These are phyloP conservation scores for Oryza longistaminata DNA, from an alignment of 176 grass and related monocot genomes.

Conservation along the genomic window DNA sequence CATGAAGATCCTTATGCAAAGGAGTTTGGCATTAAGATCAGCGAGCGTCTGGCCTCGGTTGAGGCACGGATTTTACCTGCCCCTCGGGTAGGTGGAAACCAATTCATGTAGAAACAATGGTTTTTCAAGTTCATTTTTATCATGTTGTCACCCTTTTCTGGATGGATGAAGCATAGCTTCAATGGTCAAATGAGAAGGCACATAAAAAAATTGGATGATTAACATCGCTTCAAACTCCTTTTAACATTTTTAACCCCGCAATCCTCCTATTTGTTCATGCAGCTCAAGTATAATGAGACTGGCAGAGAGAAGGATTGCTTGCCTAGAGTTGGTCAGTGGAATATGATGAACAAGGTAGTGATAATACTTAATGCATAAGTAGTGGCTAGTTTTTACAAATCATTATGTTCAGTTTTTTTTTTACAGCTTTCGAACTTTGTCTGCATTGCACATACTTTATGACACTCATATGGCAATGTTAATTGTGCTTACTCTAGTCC, in stretches of 20 bases:
- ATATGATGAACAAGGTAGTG: conserved; percentile 99
- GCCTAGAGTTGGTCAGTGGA: conserved; percentile 94
- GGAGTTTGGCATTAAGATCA: conserved; percentile 96
- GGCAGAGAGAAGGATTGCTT: conserved; percentile 92
- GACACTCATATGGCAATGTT: background rate
- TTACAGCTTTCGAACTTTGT: background rate
- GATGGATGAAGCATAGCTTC: background rate
- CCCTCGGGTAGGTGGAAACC: conserved; percentile 65
- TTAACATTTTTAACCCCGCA: background rate
- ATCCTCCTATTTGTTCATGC: conserved; percentile 20
- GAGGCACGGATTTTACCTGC: conserved; percentile 93
- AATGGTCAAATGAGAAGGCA: too few relatives aligned
- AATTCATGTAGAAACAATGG: conserved; percentile 17
- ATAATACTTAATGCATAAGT: background rate
- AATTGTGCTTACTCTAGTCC: background rate
- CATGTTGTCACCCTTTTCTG: background rate
- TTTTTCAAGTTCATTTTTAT: conserved; percentile 1
- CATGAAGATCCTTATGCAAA: conserved; percentile 83
- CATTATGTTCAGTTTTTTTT: background rate
- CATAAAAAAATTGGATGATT: background rate
- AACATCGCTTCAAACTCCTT: background rate
- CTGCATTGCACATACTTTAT: background rate
- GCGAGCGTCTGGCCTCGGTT: conserved; percentile 73
- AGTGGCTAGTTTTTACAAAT: background rate
- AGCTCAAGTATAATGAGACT: conserved; percentile 93